phyloP scores from a whole-genome alignment of 2,329 filamentous ascomycete species.

The Fusarium nelsonii region DNA sequence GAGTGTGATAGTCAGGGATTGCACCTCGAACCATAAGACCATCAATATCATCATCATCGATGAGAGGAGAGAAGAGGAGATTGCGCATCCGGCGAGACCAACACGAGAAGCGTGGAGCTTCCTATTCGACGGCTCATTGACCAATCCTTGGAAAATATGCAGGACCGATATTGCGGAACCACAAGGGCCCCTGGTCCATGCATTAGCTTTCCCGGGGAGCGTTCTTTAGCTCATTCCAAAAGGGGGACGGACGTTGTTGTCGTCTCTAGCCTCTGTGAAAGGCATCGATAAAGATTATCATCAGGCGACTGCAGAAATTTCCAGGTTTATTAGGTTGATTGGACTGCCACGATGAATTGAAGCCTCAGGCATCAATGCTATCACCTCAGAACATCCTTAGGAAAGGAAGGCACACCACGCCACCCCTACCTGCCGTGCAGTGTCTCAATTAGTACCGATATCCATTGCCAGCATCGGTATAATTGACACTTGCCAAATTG shows the following conservation, averaged over 20 bases:
- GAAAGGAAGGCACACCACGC: not conserved
- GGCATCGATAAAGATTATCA: slow-evolving; percentile 24
- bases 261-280: slow-evolving; percentile 7
- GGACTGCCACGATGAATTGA: not conserved
- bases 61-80: slow-evolving; percentile 41
- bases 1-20: slow-evolving; percentile 16
- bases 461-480: too few species aligned
- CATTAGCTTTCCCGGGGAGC: slow-evolving; percentile 45
- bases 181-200: slow-evolving; percentile 26
- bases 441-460: too few species aligned
- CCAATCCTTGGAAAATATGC: slow-evolving; percentile 31
- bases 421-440: not conserved
- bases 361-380: not conserved
- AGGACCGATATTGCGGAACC: slow-evolving; percentile 37
- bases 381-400: too few species aligned
- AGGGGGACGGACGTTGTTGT: slow-evolving; percentile 5
- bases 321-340: not conserved
- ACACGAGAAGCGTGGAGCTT: slow-evolving; percentile 25
- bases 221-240: slow-evolving; percentile 30
- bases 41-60: slow-evolving; percentile 13
- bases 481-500: too few species aligned
- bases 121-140: slow-evolving; percentile 37
- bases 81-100: slow-evolving; percentile 35
- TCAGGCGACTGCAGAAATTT: slow-evolving; percentile 23
- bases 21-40: slow-evolving; percentile 33